Conservation (phyloP, 2,329 filamentous ascomycete genomes). For the Penicillium sp. region DNA sequence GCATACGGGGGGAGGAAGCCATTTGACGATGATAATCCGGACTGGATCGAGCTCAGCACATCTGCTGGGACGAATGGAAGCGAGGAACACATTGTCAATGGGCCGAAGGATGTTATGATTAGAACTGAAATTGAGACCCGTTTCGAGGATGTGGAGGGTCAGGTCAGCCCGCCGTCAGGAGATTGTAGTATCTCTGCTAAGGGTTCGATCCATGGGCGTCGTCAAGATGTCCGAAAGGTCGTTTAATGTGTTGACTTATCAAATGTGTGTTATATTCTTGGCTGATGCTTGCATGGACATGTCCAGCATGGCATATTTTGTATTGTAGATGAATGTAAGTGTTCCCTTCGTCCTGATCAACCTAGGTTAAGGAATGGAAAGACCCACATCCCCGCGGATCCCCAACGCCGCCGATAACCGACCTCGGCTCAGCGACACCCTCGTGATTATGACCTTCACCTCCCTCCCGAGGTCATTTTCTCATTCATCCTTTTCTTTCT, state of each 20-base stretch:
- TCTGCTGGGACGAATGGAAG: background rate
- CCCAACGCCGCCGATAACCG: slow-evolving; percentile 23
- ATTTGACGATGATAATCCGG: background rate
- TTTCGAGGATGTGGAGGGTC: background rate
- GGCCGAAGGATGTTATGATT: background rate
- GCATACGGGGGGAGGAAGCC: background rate
- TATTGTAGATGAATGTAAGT: background rate
- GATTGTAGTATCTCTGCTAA: background rate
- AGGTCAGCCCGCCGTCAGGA: background rate
- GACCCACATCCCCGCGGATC: slow-evolving; percentile 22
- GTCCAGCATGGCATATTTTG: background rate
- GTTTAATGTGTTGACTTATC: background rate
- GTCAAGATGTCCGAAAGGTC: background rate
- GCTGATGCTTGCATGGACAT: background rate
- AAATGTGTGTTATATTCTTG: background rate
- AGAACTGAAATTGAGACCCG: slow-evolving; percentile 9
- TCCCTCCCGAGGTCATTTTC: background rate
- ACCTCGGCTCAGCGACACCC: slow-evolving; percentile 15
- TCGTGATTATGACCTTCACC: slow-evolving; percentile 15
- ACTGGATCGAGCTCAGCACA: slow-evolving; percentile 5
- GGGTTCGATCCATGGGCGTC: background rate
- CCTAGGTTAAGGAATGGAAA: slow-evolving; percentile 1
- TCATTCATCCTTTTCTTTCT: slow-evolving; percentile 2
- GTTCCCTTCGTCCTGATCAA: background rate
- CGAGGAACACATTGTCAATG: slow-evolving; percentile 3